Conservation (phyloP, 257 asterid species). For the Penstemon eatonii region DNA sequence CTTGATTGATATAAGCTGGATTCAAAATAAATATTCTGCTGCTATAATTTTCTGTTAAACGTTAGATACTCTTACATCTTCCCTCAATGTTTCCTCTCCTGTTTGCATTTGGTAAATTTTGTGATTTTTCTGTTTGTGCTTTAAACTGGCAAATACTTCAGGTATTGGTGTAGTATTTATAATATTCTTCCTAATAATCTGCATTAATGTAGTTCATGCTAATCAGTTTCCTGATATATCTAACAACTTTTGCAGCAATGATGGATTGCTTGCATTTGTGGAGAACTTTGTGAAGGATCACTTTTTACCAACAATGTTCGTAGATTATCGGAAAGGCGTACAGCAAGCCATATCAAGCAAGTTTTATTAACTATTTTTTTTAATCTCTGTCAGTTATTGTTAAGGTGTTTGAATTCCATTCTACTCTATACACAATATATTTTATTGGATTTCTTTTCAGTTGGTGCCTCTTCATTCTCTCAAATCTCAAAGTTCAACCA, state of each 20-base stretch:
- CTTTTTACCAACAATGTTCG: constrained; percentile 96
- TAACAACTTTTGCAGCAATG: constrained; percentile 68
- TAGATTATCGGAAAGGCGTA: constrained; percentile 95
- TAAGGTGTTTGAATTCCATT: constrained; percentile 29
- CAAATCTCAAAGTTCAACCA: not conserved
- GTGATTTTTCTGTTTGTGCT: constrained; percentile 24
- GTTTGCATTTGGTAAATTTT: not conserved
- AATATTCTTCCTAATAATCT: constrained; percentile 19
- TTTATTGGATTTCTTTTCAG: not conserved
- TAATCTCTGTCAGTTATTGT: constrained; percentile 13
- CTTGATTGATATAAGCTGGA: constrained; percentile 10
- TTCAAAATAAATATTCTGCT: not conserved
- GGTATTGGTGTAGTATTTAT: constrained; percentile 20
- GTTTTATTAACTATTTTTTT: constrained; percentile 41
- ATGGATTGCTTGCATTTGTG: constrained; percentile 86
- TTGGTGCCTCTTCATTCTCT: no score
- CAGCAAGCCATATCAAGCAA: constrained; percentile 99
- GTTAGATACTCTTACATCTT: not conserved
- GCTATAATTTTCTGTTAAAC: constrained; percentile 15
- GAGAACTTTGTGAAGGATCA: constrained; percentile 99
- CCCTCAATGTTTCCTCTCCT: constrained; percentile 20
- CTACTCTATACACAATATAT: not conserved
- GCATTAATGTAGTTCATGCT: constrained; percentile 29
- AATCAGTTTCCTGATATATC: constrained; percentile 23
- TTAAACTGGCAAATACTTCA: constrained; percentile 4